Percentiles rank a stretch among this genome's conserved stretches.
Evolutionary conservation across 1,284 basidiomycete genomes (phyloP).

Genomic region (Chalciporus sp.): DNA sequence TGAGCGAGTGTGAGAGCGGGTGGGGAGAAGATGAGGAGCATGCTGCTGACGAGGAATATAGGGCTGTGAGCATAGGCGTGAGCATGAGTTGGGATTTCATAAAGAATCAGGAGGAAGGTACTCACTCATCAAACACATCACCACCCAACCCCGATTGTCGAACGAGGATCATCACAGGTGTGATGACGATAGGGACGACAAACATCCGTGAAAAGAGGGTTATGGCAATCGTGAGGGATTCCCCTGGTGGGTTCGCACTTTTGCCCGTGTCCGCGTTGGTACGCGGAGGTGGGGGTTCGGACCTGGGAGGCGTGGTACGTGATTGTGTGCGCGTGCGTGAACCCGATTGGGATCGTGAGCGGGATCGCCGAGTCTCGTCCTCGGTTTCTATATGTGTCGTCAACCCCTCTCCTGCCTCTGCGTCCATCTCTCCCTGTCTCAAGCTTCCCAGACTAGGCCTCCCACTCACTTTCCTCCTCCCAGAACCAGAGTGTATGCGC

Average conservation of each 20-base stretch:
- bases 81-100: not conserved
- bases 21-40: slow-evolving; percentile 76
- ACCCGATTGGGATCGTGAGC: slow-evolving; percentile 2
- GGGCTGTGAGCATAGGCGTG: slow-evolving; percentile 56
- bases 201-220: slow-evolving; percentile 84
- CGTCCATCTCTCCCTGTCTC: slow-evolving; percentile 3
- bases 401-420: slow-evolving; percentile 13
- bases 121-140: slow-evolving; percentile 72
- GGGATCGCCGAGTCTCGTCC: not conserved
- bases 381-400: slow-evolving; percentile 8
- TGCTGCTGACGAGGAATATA: slow-evolving; percentile 81
- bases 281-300: too few species aligned
- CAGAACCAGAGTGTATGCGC: slow-evolving; percentile 3
- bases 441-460: not conserved
- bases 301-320: not conserved
- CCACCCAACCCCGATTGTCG: slow-evolving; percentile 45
- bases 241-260: slow-evolving; percentile 49
- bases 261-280: not conserved
- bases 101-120: slow-evolving; percentile 21
- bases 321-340: not conserved
- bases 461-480: not conserved
- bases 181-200: slow-evolving; percentile 75
- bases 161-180: slow-evolving; percentile 71
- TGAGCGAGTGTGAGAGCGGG: slow-evolving; percentile 83
- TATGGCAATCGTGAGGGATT: slow-evolving; percentile 81